Percentiles rank a stretch among this genome's conserved stretches.
phyloP scores from a whole-genome alignment of 1,284 basidiomycete species.

The Apiotrichum mycotoxinovorans region DNA sequence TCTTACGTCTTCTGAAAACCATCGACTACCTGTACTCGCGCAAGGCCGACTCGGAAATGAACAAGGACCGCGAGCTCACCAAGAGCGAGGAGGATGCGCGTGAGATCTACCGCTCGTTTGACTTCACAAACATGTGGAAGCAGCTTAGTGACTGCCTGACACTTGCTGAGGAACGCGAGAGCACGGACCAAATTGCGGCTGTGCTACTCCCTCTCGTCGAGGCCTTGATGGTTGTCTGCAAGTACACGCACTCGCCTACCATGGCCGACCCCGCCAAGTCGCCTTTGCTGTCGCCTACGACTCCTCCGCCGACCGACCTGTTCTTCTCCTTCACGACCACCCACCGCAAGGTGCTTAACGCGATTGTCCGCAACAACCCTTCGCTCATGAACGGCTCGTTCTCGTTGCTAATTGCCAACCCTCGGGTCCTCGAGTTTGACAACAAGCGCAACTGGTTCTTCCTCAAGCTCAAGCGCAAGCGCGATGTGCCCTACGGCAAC shows the following conservation, averaged over 20 bases:
- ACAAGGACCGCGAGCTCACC: constrained; percentile 41
- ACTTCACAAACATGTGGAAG: constrained; percentile 79
- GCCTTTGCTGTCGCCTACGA: constrained; percentile 54
- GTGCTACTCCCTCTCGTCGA: constrained; percentile 89
- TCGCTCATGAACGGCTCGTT: constrained; percentile 98
- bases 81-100: constrained; percentile 67
- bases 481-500: constrained; percentile 65
- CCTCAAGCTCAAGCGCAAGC: constrained; percentile 87
- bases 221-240: constrained; percentile 96
- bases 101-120: constrained; percentile 80
- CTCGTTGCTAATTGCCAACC: constrained; percentile 91
- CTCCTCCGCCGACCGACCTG: constrained; percentile 68
- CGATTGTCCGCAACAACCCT: constrained; percentile 97
- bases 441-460: constrained; percentile 99
- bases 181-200: constrained; percentile 81
- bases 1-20: constrained; percentile 87
- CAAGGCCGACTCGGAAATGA: constrained; percentile 33
- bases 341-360: constrained; percentile 90
- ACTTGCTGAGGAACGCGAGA: constrained; percentile 71
- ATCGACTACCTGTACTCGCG: constrained; percentile 91
- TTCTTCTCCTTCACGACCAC: constrained; percentile 93
- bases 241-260: constrained; percentile 56
- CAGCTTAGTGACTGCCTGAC: constrained; percentile 79
- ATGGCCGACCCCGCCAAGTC: constrained; percentile 46
- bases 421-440: constrained; percentile 97